Conservation (phyloP, 208 protist genomes). For the Zelonia costaricensis region DNA sequence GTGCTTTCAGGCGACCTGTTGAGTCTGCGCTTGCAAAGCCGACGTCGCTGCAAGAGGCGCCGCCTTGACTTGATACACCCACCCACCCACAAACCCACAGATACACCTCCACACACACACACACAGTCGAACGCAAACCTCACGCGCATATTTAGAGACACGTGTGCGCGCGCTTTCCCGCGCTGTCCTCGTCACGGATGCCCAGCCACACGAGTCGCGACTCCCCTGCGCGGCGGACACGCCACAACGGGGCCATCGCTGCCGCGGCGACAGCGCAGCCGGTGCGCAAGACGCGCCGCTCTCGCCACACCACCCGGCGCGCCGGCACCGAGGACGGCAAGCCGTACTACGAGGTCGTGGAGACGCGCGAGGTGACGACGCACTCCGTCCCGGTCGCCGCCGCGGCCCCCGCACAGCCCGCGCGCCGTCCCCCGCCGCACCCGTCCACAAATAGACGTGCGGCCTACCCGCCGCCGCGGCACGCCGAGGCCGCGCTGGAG, state of each 20-base stretch:
- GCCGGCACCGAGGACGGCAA: slow-evolving; percentile 3
- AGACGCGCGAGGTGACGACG: slow-evolving; percentile 10
- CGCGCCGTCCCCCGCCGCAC: neutral
- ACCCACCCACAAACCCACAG: neutral
- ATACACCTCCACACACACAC: neutral
- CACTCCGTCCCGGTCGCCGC: neutral
- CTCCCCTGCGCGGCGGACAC: neutral
- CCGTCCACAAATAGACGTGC: neutral
- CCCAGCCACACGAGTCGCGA: too few species aligned
- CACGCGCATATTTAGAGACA: too few species aligned
- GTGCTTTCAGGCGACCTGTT: too few species aligned
- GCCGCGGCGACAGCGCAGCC: neutral
- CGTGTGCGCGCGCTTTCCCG: too few species aligned
- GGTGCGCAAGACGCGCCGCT: neutral
- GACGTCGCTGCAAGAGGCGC: too few species aligned
- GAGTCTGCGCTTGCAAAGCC: too few species aligned
- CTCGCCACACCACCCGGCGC: slow-evolving; percentile 12
- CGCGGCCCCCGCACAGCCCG: neutral
- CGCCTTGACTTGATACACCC: too few species aligned
- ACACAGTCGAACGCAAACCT: neutral
- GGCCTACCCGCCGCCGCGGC: too few species aligned
- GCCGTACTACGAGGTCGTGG: slow-evolving; percentile 12
- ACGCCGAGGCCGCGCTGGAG: neutral
- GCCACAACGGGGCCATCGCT: neutral
- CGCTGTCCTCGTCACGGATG: too few species aligned